These are phyloP conservation scores for Thermochaetoides thermophila DNA, from an alignment of 495 filamentous ascomycete species.

Conservation along the genomic window DNA sequence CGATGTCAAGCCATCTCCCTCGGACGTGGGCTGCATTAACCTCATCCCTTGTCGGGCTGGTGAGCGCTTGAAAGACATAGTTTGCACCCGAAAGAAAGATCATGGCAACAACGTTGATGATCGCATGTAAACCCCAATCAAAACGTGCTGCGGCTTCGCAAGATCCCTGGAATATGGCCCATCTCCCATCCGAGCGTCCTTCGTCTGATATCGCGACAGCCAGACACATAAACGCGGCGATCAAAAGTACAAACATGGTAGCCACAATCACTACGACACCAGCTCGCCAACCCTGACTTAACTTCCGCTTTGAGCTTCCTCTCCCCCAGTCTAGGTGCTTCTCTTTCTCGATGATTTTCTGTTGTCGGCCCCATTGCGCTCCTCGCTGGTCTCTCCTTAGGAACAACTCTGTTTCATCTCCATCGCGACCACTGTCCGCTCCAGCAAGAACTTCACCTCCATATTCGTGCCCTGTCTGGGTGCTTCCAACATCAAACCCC, in stretches of 20 bases:
- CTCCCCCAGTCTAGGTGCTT: slow-evolving; percentile 3
- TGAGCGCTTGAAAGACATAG: slow-evolving; percentile 36
- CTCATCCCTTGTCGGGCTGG: slow-evolving; percentile 37
- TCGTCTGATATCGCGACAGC: slow-evolving; percentile 22
- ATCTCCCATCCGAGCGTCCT: slow-evolving; percentile 15
- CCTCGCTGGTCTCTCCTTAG: slow-evolving; percentile 3
- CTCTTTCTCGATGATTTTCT: slow-evolving; percentile 5
- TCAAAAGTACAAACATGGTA: slow-evolving; percentile 21
- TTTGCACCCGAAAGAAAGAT: slow-evolving; percentile 29
- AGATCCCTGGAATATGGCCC: slow-evolving; percentile 20
- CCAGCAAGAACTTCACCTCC: too few species aligned
- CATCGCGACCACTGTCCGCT: background rate
- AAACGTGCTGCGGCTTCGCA: slow-evolving; percentile 20
- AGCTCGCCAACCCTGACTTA: slow-evolving; percentile 23
- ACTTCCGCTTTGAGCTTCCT: slow-evolving; percentile 8
- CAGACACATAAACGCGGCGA: slow-evolving; percentile 25
- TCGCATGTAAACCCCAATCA: slow-evolving; percentile 22
- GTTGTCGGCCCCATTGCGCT: slow-evolving; percentile 4
- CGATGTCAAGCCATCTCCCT: slow-evolving; percentile 39
- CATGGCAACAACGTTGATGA: slow-evolving; percentile 22
- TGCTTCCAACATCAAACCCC: slow-evolving; percentile 9
- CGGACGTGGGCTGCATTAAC: slow-evolving; percentile 31
- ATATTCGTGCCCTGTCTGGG: too few species aligned
- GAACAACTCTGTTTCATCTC: background rate
- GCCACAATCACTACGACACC: slow-evolving; percentile 24